phyloP scores from a whole-genome alignment of 2,329 filamentous ascomycete genomes.

The Parastagonospora nodorum region DNA sequence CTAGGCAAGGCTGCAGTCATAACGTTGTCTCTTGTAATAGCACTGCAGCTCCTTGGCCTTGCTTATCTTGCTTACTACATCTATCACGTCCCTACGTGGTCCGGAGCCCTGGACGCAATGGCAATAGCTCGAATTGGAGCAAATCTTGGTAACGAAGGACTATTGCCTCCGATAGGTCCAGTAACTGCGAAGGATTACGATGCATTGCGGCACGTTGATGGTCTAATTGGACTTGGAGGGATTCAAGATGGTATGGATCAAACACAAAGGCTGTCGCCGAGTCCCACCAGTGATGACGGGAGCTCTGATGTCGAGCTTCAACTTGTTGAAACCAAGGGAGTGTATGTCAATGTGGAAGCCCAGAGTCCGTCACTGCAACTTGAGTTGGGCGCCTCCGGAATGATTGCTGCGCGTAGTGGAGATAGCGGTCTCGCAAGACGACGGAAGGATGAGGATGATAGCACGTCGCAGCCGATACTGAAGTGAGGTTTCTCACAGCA shows the following conservation, averaged over 20 bases:
- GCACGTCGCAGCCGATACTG: no score
- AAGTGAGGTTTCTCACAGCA: no score
- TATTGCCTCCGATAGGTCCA: not conserved
- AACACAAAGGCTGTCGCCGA: no score
- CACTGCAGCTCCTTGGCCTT: slow-evolving; percentile 7
- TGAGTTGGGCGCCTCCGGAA: not conserved
- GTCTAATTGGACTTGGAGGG: not conserved
- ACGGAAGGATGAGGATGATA: not conserved
- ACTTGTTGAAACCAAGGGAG: not conserved
- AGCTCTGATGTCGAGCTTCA: not conserved
- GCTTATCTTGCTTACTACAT: slow-evolving; percentile 9
- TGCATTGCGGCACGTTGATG: not conserved
- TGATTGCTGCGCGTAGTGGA: not conserved
- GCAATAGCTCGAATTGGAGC: slow-evolving; percentile 9
- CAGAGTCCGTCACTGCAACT: not conserved
- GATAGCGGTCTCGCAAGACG: not conserved
- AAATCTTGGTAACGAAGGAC: not conserved
- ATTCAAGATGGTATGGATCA: not conserved
- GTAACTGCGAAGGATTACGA: not conserved
- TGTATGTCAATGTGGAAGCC: not conserved
- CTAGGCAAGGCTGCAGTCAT: not conserved
- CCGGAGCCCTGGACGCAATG: slow-evolving; percentile 7
- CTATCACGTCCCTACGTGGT: slow-evolving; percentile 12
- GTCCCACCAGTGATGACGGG: not conserved
- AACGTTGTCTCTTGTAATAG: slow-evolving; percentile 3